phyloP scores from a whole-genome alignment of 768 basidiomycete genomes.

The Tylopilus felleus region DNA sequence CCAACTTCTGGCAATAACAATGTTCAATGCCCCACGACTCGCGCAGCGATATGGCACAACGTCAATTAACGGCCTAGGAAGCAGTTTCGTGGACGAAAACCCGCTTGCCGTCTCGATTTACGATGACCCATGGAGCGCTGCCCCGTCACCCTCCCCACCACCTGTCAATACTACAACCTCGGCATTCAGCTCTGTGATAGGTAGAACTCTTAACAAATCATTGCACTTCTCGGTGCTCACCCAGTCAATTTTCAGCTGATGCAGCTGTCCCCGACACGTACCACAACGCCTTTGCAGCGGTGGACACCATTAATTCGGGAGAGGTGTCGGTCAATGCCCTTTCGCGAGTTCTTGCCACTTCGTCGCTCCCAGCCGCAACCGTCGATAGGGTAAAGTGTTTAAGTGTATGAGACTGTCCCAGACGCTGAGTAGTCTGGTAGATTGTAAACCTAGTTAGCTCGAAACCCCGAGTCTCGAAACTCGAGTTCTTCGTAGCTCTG shows the following conservation, averaged over 20 bases:
- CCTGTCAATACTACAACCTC: slow-evolving; percentile 49
- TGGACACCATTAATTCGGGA: slow-evolving; percentile 68
- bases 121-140: slow-evolving; percentile 80
- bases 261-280: slow-evolving; percentile 81
- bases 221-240: slow-evolving; percentile 6
- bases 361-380: slow-evolving; percentile 74
- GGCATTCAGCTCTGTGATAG: slow-evolving; percentile 68
- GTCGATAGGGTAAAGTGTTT: slow-evolving; percentile 63
- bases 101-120: slow-evolving; percentile 71
- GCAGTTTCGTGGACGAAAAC: slow-evolving; percentile 74
- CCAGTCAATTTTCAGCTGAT: slow-evolving; percentile 48
- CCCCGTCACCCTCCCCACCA: slow-evolving; percentile 69
- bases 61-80: slow-evolving; percentile 58
- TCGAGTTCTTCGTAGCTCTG: slow-evolving; percentile 89
- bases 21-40: slow-evolving; percentile 85
- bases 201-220: slow-evolving; percentile 30
- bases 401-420: not conserved
- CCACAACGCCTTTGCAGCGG: slow-evolving; percentile 64
- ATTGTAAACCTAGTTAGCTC: slow-evolving; percentile 89
- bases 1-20: slow-evolving; percentile 27
- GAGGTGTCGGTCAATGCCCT: slow-evolving; percentile 82
- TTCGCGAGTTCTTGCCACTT: slow-evolving; percentile 75
- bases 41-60: slow-evolving; percentile 62
- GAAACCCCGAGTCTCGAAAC: slow-evolving; percentile 73
- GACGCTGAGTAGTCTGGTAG: slow-evolving; percentile 37